Base-by-base conservation (phyloP, 129 eudicot genomes). In the Rutidosis leptorrhynchoides region DNA sequence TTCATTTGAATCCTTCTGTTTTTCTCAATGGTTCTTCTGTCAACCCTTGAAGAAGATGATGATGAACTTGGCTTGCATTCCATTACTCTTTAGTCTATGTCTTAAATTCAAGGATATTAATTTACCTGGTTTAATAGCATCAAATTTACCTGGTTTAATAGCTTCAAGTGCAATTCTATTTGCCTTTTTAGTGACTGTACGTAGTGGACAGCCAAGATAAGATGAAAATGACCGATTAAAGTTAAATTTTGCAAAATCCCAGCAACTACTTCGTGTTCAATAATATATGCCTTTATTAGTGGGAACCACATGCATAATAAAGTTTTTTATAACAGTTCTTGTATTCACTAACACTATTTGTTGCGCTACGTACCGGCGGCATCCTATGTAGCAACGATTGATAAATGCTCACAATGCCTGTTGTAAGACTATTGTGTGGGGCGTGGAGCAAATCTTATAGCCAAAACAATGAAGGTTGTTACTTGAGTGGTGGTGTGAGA, bases 1-100 rank as follows among this genome's bases (percentile, higher is more conserved):
- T 87, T 90, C 97, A 90, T 84, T 0, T 80, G 84, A 70, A 80
- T 83, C 59, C 97, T 87, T 72, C 97, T 51, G 65, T 84, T 87
- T 58, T 84, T 90, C 74, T 90, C 97, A 2, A 87, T 64, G 21
- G 87, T 82, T 61, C 86, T 84, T 77, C 97, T 80, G 30, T 90
- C 95, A 29, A 70, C 78, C 71, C 68, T 84, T 15, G 88, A 77
- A 57, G 71, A 49, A 43, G 71, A 35, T 24, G 71, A 35, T 24
- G 85, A 80, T 25, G 85, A 78, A 71, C 82, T 81, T 71, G 79
- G 84, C 75, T 84, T 87, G 74, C 14, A 24, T 67, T 67, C 74
- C 79, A 75, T 75, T 25, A 15, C 60, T 32, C 16, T 30, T 27
- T 32, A 22, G 24, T 49, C 28, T 53, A 40, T 58, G 8, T 19